phyloP scores from a whole-genome alignment of 2,329 filamentous ascomycete genomes.

The Aquanectria penicillioides region DNA sequence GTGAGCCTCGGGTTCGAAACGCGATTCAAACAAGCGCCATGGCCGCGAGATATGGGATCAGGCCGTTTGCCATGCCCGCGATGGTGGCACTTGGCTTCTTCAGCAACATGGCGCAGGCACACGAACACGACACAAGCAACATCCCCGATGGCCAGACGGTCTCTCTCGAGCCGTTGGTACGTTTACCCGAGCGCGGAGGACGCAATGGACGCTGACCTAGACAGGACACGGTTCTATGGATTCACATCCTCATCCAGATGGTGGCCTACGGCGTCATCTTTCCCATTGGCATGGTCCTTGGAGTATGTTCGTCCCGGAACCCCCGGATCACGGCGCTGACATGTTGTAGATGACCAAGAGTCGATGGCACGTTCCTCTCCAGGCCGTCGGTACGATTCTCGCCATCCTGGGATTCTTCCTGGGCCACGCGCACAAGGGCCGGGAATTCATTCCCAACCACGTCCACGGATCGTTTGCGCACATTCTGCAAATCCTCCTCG shows the following conservation, averaged over 20 bases:
- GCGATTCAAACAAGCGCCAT: constrained; percentile 29
- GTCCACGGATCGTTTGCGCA: constrained; percentile 85
- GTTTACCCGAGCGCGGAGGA: constrained; percentile 40
- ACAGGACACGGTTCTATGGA: constrained; percentile 87
- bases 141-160: constrained; percentile 76
- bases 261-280: constrained; percentile 92
- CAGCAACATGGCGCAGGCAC: constrained; percentile 46
- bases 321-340: constrained; percentile 10
- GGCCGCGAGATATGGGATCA: constrained; percentile 26
- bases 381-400: constrained; percentile 78
- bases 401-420: constrained; percentile 89
- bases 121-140: constrained; percentile 60
- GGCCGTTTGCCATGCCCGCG: constrained; percentile 28
- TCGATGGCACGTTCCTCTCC: constrained; percentile 93
- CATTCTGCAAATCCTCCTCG: constrained; percentile 81
- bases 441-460: constrained; percentile 80
- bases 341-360: constrained; percentile 79
- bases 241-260: constrained; percentile 90
- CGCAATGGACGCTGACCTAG: constrained; percentile 44
- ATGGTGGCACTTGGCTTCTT: constrained; percentile 39
- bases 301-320: constrained; percentile 64
- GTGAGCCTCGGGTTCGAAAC: constrained; percentile 16
- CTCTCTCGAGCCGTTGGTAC: constrained; percentile 78
- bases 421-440: constrained; percentile 88
- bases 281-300: constrained; percentile 93